Evolutionary conservation across 371 early-diverging fungal species (phyloP).

Genomic region (Mortierella sp.): DNA sequence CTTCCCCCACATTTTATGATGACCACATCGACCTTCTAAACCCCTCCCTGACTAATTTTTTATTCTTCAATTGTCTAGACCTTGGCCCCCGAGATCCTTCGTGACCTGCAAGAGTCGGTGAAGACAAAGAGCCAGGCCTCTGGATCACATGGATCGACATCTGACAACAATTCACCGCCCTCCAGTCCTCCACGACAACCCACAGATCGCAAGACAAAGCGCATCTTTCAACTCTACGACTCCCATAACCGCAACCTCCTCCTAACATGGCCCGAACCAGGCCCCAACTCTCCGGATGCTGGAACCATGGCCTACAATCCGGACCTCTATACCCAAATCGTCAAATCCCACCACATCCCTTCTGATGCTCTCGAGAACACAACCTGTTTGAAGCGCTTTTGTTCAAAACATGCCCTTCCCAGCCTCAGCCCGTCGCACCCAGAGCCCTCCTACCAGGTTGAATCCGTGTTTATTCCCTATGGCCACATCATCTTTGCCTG

Average conservation of each 20-base stretch:
- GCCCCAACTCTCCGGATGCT: slow-evolving; percentile 21
- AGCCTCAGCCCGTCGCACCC: slow-evolving; percentile 21
- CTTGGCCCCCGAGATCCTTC: slow-evolving; percentile 47
- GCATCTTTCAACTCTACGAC: slow-evolving; percentile 64
- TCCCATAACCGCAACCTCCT: slow-evolving; percentile 47
- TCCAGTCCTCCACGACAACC: slow-evolving; percentile 28
- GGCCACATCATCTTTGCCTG: slow-evolving; percentile 60
- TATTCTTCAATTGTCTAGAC: slow-evolving; percentile 17
- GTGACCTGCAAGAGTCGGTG: slow-evolving; percentile 43
- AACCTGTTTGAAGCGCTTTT: slow-evolving; percentile 53
- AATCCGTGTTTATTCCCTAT: slow-evolving; percentile 59
- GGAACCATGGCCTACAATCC: slow-evolving; percentile 47
- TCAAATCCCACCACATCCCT: slow-evolving; percentile 56
- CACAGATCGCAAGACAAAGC: slow-evolving; percentile 39
- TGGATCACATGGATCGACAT: neutral
- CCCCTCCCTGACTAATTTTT: neutral
- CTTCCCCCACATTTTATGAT: neutral
- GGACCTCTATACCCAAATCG: slow-evolving; percentile 59
- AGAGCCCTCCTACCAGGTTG: slow-evolving; percentile 55
- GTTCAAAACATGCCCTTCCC: slow-evolving; percentile 50
- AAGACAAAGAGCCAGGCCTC: slow-evolving; percentile 1
- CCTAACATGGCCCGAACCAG: slow-evolving; percentile 63
- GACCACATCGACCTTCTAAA: neutral
- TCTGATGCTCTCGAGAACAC: slow-evolving; percentile 54
- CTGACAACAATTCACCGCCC: slow-evolving; percentile 7